Conservation (phyloP, 768 basidiomycete species). For the Mycena latifolia region DNA sequence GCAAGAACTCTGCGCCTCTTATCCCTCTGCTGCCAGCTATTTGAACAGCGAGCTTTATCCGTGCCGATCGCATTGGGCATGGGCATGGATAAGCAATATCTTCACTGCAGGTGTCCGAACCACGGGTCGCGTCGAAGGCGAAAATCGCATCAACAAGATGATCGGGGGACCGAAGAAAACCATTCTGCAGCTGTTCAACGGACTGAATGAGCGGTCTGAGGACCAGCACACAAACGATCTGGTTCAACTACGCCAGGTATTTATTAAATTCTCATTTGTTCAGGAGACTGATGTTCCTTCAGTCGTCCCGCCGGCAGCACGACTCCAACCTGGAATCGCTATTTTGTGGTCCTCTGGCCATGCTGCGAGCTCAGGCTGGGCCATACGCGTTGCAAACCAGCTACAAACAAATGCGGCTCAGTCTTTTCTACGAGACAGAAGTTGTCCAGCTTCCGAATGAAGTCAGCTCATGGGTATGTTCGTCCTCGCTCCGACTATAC, state of each 20-base stretch:
- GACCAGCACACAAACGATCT: slow-evolving; percentile 33
- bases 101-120: slow-evolving; percentile 31
- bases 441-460: slow-evolving; percentile 42
- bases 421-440: slow-evolving; percentile 43
- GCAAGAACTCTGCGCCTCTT: slow-evolving; percentile 29
- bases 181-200: slow-evolving; percentile 9
- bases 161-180: slow-evolving; percentile 28
- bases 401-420: slow-evolving; percentile 46
- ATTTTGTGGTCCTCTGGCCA: not conserved
- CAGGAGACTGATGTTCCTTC: not conserved
- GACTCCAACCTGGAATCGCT: slow-evolving; percentile 3
- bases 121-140: slow-evolving; percentile 11
- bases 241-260: not conserved
- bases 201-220: slow-evolving; percentile 23
- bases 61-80: slow-evolving; percentile 30
- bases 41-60: slow-evolving; percentile 45
- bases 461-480: slow-evolving; percentile 43
- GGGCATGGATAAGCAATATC: slow-evolving; percentile 14
- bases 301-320: not conserved
- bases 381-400: slow-evolving; percentile 38
- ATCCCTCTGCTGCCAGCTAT: slow-evolving; percentile 32
- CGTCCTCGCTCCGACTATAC: no score
- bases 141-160: slow-evolving; percentile 23
- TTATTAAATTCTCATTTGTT: not conserved
- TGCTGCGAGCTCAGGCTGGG: not conserved